Evolutionary conservation across 2,329 filamentous ascomycete genomes (phyloP).

Genomic region (Zalaria obscura): DNA sequence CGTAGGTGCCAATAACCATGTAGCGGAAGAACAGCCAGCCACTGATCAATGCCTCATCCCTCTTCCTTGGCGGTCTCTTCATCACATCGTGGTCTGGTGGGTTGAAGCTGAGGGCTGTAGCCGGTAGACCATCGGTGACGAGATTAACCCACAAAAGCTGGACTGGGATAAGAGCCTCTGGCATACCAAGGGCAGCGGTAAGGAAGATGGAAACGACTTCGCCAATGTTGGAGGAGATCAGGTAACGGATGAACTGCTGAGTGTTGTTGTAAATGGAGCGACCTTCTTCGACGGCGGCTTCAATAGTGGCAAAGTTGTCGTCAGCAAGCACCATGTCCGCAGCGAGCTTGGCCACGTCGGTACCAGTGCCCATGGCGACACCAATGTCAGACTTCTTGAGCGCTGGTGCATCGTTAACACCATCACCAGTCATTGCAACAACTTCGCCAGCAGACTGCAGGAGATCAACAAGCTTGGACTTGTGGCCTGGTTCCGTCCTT

Average conservation of each 20-base stretch:
- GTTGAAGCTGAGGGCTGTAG: constrained; percentile 94
- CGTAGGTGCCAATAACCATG: constrained; percentile 88
- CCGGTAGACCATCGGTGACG: constrained; percentile 91
- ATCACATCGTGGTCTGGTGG: constrained; percentile 97
- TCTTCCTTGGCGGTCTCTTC: constrained; percentile 79
- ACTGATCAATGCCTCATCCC: constrained; percentile 81
- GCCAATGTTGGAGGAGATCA: constrained; percentile 98
- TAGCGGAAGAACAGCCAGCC: constrained; percentile 98
- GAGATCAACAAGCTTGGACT: constrained; percentile 93
- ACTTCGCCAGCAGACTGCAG: constrained; percentile 87
- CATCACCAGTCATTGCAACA: constrained; percentile 97
- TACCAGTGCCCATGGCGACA: constrained; percentile 96
- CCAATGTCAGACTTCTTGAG: constrained; percentile 98
- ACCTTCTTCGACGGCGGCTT: constrained; percentile 89
- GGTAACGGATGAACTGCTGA: constrained; percentile 96
- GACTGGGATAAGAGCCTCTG: constrained; percentile 90
- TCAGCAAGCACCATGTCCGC: constrained; percentile 98
- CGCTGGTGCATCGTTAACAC: constrained; percentile 94
- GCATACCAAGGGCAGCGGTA: constrained; percentile 91
- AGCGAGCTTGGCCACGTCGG: constrained; percentile 89
- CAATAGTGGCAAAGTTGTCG: constrained; percentile 97
- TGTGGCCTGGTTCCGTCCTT: constrained; percentile 87
- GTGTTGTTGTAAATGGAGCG: constrained; percentile 99
- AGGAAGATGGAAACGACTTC: constrained; percentile 98
- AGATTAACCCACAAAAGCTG: constrained; percentile 98